phyloP scores from a whole-genome alignment of 305 asterid genomes.

The Solanum chacoense region DNA sequence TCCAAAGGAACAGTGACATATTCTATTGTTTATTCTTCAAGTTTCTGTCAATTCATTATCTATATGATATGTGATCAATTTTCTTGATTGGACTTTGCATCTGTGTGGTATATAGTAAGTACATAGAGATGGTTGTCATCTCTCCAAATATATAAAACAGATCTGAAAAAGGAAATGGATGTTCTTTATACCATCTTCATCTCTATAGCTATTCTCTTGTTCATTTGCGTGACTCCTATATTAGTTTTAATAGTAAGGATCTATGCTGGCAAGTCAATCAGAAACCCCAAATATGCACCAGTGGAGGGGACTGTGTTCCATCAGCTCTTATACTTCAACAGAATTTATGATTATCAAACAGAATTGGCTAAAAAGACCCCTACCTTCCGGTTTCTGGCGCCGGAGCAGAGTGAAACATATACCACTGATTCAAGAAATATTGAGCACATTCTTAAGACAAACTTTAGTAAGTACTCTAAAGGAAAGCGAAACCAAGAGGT shows the following conservation, averaged over 20 bases:
- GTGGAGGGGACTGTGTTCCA: constrained; percentile 56
- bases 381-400: constrained; percentile 37
- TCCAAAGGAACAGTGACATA: not conserved
- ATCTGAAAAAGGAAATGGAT: constrained; percentile 16
- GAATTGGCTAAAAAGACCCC: constrained; percentile 23
- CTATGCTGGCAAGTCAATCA: constrained; percentile 36
- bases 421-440: constrained; percentile 45
- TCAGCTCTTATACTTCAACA: constrained; percentile 44
- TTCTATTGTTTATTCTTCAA: not conserved
- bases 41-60: not conserved
- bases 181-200: constrained; percentile 20
- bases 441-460: constrained; percentile 50
- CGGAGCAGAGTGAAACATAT: constrained; percentile 47
- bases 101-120: not conserved
- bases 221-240: constrained; percentile 18
- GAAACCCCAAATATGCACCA: constrained; percentile 35
- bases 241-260: constrained; percentile 23
- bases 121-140: not conserved
- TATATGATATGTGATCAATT: not conserved
- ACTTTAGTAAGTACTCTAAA: constrained; percentile 37
- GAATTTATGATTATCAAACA: constrained; percentile 39
- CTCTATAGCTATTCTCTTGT: not conserved
- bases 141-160: not conserved
- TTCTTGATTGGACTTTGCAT: not conserved
- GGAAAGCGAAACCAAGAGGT: constrained; percentile 41